Evolutionary conservation across 805 yeast genomes (phyloP).

Genomic region (Metschnikowia colocasiae): DNA sequence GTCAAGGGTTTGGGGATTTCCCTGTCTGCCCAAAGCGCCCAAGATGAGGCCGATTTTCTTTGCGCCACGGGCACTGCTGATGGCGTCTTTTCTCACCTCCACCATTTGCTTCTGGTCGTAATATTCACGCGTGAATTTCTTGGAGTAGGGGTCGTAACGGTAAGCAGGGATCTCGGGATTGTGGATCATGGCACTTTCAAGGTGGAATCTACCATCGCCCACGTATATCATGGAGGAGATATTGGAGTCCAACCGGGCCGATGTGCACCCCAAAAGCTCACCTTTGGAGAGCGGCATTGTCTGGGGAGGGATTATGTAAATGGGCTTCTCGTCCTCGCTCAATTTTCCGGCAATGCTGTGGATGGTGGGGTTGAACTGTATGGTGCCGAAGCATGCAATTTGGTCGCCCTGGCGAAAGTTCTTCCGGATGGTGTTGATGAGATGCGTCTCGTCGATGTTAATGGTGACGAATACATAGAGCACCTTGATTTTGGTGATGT

Average conservation of each 20-base stretch:
- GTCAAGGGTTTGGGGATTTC: constrained; percentile 72
- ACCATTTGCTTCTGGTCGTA: constrained; percentile 86
- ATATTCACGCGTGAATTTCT: constrained; percentile 84
- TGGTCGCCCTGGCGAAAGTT: constrained; percentile 64
- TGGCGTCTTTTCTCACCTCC: constrained; percentile 68
- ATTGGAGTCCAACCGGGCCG: constrained; percentile 66
- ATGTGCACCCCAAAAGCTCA: constrained; percentile 94
- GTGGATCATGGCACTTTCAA: constrained; percentile 95
- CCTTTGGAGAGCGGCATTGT: constrained; percentile 91
- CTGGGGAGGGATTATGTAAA: constrained; percentile 81
- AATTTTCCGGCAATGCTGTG: constrained; percentile 69
- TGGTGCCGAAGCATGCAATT: constrained; percentile 88
- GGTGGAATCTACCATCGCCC: constrained; percentile 95
- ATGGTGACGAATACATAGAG: constrained; percentile 95
- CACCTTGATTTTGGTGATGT: constrained; percentile 84
- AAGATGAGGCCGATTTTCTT: constrained; percentile 76
- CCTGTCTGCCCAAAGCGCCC: constrained; percentile 96
- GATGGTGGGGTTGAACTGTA: constrained; percentile 92
- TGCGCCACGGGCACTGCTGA: constrained; percentile 55
- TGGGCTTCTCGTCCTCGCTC: constrained; percentile 46
- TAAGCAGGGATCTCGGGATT: constrained; percentile 90
- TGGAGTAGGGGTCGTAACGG: constrained; percentile 91
- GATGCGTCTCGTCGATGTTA: constrained; percentile 76
- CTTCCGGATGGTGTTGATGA: constrained; percentile 67
- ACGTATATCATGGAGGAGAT: constrained; percentile 81